Evolutionary conservation across 768 basidiomycete species (phyloP), one percentile per base, ranked within the genome.

Genomic region (Sutorius australiensis): DNA sequence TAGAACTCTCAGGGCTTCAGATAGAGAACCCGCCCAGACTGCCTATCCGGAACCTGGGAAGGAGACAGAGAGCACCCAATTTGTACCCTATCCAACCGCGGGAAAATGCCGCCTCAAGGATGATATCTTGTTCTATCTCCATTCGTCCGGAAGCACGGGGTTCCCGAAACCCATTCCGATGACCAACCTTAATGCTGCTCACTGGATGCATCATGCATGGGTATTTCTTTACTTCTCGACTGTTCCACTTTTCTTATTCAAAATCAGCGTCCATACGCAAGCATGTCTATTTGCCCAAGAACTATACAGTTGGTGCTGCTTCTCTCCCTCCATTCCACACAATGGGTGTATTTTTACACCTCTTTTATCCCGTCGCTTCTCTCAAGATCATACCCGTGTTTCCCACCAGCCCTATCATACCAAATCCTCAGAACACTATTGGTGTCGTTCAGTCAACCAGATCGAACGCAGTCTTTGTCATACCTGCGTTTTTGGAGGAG

Each of bases 61-160:
- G 3, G 53, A 54, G 38, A 28, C 6, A 1, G 38, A 14, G 10
- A 40, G 36, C 9, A 33, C 30, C 0, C 45, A 48, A 3, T 57
- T 61, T 31, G 38, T 56, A 1, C 48, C 55, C 6, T 66, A 58
- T 33, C 54, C 57, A 8, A 42, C 51, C 32, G 46, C 50, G 12
- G 43, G 37, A 7, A 8, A 3, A 16, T 52, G 48, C 3, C 45
- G 61, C 0, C n/a, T 19, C 57, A 59, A 46, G n/a, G 59, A 46
- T 38, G 70, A 28, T 53, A 63, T 43, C 61, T 40, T 67, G 33
- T 31, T 72, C 6, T 79, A 75, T 46, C 60, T 77, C 0, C 77
- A 80, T 54, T 80, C 80, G 0, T 80, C 80, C 2, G 78, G 78
- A 14, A 78, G 76, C 46, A 78, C 79, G 0, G 76, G 78, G 4